These are phyloP conservation scores for Ocimum tenuiflorum DNA, from an alignment of 257 asterid species.

Conservation along the genomic window DNA sequence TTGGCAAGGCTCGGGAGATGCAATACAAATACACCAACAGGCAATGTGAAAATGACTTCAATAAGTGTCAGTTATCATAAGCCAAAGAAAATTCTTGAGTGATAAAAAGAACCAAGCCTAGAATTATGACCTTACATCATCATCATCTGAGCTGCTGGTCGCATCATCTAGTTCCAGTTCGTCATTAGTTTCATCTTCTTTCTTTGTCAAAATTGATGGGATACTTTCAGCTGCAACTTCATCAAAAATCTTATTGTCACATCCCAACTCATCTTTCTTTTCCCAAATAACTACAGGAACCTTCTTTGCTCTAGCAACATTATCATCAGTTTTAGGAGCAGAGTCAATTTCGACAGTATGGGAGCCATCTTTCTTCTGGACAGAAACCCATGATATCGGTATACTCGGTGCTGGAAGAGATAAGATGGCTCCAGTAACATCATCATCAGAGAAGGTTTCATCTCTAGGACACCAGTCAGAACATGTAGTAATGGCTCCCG, in stretches of 20 bases:
- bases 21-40: not conserved
- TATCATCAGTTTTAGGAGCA: conserved; percentile 36
- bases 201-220: not conserved
- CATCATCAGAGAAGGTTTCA: conserved; percentile 32
- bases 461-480: conserved; percentile 24
- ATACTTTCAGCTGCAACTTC: not conserved
- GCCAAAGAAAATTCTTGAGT: not conserved
- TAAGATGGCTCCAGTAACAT: conserved; percentile 24
- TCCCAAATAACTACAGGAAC: conserved; percentile 16
- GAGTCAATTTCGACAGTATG: conserved; percentile 35
- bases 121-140: conserved; percentile 28
- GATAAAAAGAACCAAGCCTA: not conserved
- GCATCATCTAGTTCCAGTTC: conserved; percentile 23
- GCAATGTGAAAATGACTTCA: not conserved
- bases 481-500: conserved; percentile 25
- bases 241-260: conserved; percentile 2
- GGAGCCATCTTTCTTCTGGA: conserved; percentile 19
- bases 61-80: not conserved
- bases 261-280: conserved; percentile 20
- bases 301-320: conserved; percentile 26
- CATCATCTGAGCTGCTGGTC: conserved; percentile 27
- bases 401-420: conserved; percentile 5
- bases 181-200: not conserved
- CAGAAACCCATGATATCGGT: conserved; percentile 2
- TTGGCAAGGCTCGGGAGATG: not conserved